Evolutionary conservation across 805 yeast genomes (phyloP).

Genomic region (Candida cerambycidarum): DNA sequence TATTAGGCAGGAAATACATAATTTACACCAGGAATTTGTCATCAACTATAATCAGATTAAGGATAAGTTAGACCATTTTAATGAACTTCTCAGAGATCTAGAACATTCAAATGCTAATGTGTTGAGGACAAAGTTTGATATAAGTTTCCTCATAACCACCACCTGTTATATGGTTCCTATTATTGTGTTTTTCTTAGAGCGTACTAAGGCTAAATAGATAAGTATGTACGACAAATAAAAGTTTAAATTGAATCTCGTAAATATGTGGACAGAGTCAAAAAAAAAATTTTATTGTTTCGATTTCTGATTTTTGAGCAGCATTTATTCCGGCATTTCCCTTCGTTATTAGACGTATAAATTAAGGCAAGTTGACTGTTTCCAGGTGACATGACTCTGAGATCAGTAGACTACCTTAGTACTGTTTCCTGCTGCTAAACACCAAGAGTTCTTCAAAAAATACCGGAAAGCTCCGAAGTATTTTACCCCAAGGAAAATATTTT

Average conservation of each 20-base stretch:
- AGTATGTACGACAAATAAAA: not conserved
- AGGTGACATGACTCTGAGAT: no score
- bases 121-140: not conserved
- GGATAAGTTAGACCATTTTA: slow-evolving; percentile 7
- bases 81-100: slow-evolving; percentile 6
- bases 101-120: not conserved
- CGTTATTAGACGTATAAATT: no score
- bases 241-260: slow-evolving; percentile 1
- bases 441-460: no score
- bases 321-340: no score
- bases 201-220: no score
- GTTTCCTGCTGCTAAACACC: no score
- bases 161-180: slow-evolving; percentile 1
- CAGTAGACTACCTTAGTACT: no score
- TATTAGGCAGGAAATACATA: not conserved
- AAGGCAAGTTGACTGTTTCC: no score
- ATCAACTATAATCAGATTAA: not conserved
- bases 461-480: no score
- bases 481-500: no score
- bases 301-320: no score
- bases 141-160: not conserved
- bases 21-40: slow-evolving; percentile 1
- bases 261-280: not conserved
- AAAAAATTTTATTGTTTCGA: no score
- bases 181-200: not conserved